phyloP scores from a whole-genome alignment of 371 early-diverging fungal genomes.

The Apophysomyces ossiformis region DNA sequence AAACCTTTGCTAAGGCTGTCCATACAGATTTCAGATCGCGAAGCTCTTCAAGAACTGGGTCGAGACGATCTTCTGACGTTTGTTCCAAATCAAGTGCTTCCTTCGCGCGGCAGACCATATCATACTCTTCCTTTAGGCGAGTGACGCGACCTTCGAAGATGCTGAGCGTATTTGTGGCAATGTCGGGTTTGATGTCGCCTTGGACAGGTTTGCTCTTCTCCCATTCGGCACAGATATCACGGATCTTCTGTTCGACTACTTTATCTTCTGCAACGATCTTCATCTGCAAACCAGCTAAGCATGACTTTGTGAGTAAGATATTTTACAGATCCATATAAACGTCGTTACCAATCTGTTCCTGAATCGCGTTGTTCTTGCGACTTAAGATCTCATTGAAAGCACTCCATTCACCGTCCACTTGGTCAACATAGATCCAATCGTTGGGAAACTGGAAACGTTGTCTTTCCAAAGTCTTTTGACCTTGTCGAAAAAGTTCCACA shows the following conservation, averaged over 20 bases:
- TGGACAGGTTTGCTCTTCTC: conserved; percentile 92
- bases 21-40: conserved; percentile 95
- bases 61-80: conserved; percentile 72
- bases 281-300: conserved; percentile 79
- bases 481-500: conserved; percentile 87
- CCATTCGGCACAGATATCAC: conserved; percentile 91
- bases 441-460: conserved; percentile 93
- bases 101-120: conserved; percentile 91
- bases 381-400: conserved; percentile 93
- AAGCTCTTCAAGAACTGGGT: conserved; percentile 92
- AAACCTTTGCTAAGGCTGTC: conserved; percentile 83
- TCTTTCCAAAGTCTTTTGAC: conserved; percentile 93
- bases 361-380: conserved; percentile 91
- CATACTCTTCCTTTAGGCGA: conserved; percentile 86
- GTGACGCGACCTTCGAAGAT: conserved; percentile 89
- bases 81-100: conserved; percentile 88
- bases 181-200: conserved; percentile 90
- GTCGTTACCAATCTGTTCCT: conserved; percentile 82
- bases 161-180: conserved; percentile 82
- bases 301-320: conserved; percentile 7
- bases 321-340: not conserved
- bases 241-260: conserved; percentile 83
- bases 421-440: conserved; percentile 96
- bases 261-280: conserved; percentile 93
- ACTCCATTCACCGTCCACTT: conserved; percentile 97